Conservation (phyloP, 2,329 filamentous ascomycete species). For the Stagonosporopsis vannaccii region DNA sequence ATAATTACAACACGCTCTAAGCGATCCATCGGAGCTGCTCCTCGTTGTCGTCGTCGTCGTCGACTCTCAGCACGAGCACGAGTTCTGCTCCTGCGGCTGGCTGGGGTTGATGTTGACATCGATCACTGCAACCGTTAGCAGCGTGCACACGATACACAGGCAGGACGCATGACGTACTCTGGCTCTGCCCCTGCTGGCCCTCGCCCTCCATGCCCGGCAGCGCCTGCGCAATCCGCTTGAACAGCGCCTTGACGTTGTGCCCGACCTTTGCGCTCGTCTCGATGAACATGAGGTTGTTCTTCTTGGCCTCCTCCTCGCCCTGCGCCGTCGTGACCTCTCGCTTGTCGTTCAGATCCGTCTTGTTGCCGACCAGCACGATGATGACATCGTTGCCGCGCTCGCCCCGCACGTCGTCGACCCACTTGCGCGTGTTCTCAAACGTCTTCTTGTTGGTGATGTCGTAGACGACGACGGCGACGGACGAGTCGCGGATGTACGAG, state of each 20-base stretch:
- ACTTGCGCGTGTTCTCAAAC: constrained; percentile 98
- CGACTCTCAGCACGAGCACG: constrained; percentile 45
- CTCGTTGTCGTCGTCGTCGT: no score
- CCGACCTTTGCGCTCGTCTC: constrained; percentile 98
- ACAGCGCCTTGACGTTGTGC: constrained; percentile 97
- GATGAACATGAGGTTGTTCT: constrained; percentile 98
- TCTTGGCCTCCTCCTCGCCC: constrained; percentile 97
- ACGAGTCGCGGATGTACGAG: constrained; percentile 97
- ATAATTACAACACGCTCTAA: constrained; percentile 48
- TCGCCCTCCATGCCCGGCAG: constrained; percentile 97
- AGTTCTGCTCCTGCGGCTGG: constrained; percentile 67
- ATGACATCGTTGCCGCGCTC: constrained; percentile 99
- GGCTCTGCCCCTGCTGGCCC: constrained; percentile 76
- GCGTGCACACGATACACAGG: constrained; percentile 1
- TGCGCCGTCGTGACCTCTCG: constrained; percentile 95
- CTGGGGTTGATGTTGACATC: constrained; percentile 85
- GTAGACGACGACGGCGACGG: constrained; percentile 97
- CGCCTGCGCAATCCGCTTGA: constrained; percentile 97
- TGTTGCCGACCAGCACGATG: constrained; percentile 97
- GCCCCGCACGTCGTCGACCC: constrained; percentile 97
- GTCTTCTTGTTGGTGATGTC: constrained; percentile 97
- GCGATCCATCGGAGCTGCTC: constrained; percentile 22
- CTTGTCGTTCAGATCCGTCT: constrained; percentile 98
- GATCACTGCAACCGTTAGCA: constrained; percentile 70
- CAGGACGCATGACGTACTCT: constrained; percentile 69